Evolutionary conservation across 306 rosid species (phyloP), one percentile per base, ranked within the genome.

Genomic region (Cicer chorassanicum): DNA sequence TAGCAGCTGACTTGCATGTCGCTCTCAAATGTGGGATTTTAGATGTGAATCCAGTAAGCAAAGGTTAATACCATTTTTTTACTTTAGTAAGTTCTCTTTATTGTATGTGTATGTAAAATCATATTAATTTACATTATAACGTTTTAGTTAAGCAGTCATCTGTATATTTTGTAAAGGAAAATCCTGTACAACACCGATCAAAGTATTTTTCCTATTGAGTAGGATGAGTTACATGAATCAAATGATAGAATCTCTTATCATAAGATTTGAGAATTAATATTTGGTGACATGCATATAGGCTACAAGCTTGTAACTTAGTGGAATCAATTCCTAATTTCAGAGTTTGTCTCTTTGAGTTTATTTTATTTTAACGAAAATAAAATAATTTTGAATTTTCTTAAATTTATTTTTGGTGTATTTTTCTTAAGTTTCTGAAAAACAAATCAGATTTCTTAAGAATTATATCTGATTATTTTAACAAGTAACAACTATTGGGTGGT

Each of bases 1-100:
- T 36, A 78, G 73, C 65, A 78, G 75, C 65, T 86, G 84, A 87
- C 64, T 34, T 76, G 40, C 50, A 49, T 64, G 19, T 46, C 39
- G 39, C 41, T n/a, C 39, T 10, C 16, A 6, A 6, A 63, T 13
- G 59, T 18, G 54, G 54, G 40, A n/a, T 77, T 53, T 6, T 45
- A 34, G 67, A 61, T 55, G 60, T 15, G 38, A 60, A 61, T 75
- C 4, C 3, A 49, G 54, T 29, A 60, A 40, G 71, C 11, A 59
- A 75, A 51, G 77, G 81, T 50, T 24, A 54, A 57, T 50, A 46
- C 49, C 51, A 59, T 64, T 4, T 54, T 10, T 18, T 65, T 29
- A 29, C 24, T 8, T n/a, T 40, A 21, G 44, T 43, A 21, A n/a
- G 16, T 68, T 67, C 57, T 63, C 16, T 29, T 34, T 56, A 3